Conservation (phyloP, 148 eudicot species). For the Vaccinium corymbosum region DNA sequence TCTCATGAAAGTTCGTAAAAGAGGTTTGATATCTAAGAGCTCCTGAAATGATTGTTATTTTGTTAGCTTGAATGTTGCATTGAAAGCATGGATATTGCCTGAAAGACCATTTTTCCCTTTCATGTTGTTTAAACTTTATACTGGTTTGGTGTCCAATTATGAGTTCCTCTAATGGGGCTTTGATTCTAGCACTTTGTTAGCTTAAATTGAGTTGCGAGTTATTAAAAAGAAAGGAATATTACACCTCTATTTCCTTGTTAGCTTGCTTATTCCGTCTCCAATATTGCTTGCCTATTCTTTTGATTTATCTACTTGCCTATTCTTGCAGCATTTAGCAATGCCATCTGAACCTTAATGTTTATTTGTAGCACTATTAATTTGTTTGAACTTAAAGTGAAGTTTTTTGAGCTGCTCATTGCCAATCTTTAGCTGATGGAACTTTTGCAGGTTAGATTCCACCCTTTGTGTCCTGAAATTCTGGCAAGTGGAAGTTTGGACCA, state of each 20-base stretch:
- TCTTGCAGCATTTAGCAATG: background rate
- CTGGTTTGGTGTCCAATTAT: background rate
- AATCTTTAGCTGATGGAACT: slow-evolving; percentile 15
- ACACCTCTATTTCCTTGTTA: background rate
- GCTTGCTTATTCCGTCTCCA: background rate
- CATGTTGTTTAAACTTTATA: background rate
- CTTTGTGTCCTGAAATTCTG: slow-evolving; percentile 58
- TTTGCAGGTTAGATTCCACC: slow-evolving; percentile 79
- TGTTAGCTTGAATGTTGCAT: background rate
- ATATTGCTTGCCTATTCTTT: background rate
- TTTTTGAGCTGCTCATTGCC: background rate
- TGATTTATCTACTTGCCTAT: slow-evolving; percentile 8
- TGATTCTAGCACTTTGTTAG: slow-evolving; percentile 3
- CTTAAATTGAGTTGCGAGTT: background rate
- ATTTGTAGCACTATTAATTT: background rate
- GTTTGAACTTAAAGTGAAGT: background rate
- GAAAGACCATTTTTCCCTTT: background rate
- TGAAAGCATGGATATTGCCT: background rate
- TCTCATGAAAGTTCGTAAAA: background rate
- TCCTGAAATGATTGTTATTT: background rate
- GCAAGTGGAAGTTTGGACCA: slow-evolving; percentile 99
- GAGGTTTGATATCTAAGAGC: background rate
- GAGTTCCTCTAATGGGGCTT: background rate
- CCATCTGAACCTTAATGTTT: slow-evolving; percentile 10
- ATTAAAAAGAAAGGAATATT: background rate